phyloP scores from a whole-genome alignment of 1,139 yeast species.

The Pichia sp. region DNA sequence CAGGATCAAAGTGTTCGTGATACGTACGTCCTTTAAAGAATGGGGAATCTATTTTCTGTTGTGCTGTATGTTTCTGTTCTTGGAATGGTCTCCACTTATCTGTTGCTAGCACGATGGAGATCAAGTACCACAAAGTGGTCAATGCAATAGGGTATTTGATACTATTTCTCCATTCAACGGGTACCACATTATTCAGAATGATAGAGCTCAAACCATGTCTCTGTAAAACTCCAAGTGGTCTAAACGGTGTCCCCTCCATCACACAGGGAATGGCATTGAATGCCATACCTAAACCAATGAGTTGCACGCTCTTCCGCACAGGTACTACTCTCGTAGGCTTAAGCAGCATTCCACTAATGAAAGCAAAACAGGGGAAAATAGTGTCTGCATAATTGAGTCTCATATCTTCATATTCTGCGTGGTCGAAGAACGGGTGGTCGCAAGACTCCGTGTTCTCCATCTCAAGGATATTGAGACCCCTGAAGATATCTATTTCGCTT shows the following conservation, averaged over 20 bases:
- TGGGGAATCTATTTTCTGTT: constrained; percentile 26
- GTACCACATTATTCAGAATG: constrained; percentile 12
- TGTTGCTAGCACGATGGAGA: constrained; percentile 24
- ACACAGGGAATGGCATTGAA: constrained; percentile 23
- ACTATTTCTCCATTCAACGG: constrained; percentile 2
- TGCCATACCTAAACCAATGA: constrained; percentile 30
- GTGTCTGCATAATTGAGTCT: constrained; percentile 30
- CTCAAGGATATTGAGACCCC: constrained; percentile 31
- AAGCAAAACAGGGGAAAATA: constrained; percentile 31
- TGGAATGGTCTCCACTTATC: constrained; percentile 24
- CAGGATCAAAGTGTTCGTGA: constrained; percentile 29
- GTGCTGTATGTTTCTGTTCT: constrained; percentile 26
- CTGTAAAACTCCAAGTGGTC: constrained; percentile 32
- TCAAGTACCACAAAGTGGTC: constrained; percentile 23
- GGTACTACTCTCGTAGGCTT: constrained; percentile 14
- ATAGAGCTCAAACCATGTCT: constrained; percentile 29
- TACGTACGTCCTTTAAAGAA: constrained; percentile 22
- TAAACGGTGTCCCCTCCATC: constrained; percentile 14
- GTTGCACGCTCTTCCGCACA: constrained; percentile 19
- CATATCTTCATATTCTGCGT: constrained; percentile 25
- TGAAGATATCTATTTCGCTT: constrained; percentile 21
- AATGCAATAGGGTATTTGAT: constrained; percentile 17
- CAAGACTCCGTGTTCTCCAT: constrained; percentile 29
- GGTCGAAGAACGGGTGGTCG: constrained; percentile 20
- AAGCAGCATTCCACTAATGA: constrained; percentile 28